phyloP scores from a whole-genome alignment of 2,329 filamentous ascomycete genomes.

The Lachnellula cervina region DNA sequence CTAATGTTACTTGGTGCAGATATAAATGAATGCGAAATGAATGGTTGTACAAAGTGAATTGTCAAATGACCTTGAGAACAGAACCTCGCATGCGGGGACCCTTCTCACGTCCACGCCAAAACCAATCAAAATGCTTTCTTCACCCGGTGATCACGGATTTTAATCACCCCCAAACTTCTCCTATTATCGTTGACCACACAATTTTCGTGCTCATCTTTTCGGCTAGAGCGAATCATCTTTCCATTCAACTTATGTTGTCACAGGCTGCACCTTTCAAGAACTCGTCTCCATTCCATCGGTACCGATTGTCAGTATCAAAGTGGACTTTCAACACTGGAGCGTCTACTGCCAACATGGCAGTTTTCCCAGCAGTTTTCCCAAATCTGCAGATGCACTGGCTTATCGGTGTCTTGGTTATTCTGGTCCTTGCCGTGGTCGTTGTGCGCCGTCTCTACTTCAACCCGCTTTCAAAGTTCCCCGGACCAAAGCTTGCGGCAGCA shows the following conservation, averaged over 20 bases:
- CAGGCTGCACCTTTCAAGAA: background rate
- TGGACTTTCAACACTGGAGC: background rate
- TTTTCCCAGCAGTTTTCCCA: background rate
- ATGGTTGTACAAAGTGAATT: too few species aligned
- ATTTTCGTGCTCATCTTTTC: background rate
- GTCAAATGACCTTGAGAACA: too few species aligned
- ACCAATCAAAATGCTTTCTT: background rate
- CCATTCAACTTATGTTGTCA: background rate
- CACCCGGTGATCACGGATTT: background rate
- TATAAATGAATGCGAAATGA: too few species aligned
- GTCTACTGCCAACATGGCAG: background rate
- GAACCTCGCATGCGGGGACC: background rate
- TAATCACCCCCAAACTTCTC: background rate
- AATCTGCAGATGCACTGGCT: conserved; percentile 2
- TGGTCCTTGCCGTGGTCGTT: background rate
- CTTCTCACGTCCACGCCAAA: background rate
- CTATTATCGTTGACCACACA: background rate
- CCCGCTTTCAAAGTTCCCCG: conserved; percentile 23
- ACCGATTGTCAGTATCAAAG: background rate
- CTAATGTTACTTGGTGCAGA: too few species aligned
- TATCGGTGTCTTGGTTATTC: background rate
- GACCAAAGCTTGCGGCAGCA: conserved; percentile 30
- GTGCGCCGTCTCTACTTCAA: conserved; percentile 7
- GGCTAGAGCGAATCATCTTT: background rate
- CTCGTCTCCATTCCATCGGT: background rate